Evolutionary conservation across 139 green algal species (phyloP), one percentile per base, ranked within the genome.

Genomic region (Chlamydomonas eustigma): DNA sequence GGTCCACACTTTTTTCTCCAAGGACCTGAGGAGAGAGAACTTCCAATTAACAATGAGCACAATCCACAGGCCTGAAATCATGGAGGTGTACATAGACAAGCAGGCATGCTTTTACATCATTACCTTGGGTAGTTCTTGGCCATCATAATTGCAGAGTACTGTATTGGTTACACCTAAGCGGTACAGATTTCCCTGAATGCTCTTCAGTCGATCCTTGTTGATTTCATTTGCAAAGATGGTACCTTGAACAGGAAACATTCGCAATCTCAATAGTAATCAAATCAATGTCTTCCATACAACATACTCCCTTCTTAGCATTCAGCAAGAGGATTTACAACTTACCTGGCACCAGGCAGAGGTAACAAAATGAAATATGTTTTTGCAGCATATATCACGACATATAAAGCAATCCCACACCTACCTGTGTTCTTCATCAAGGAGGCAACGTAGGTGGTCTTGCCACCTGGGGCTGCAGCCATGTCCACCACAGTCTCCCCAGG

Each of bases 161-260:
- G 90, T 79, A 78, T 98, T 98, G 69, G 90, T 98, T n/a, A 96
- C 92, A 18, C 95, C 95, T 91, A 98, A 90, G 77, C 95, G 91
- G 38, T 97, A 91, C 37, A 99, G 82, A 87, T 99, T 99, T 75
- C 88, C 95, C 18, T 69, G 71, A n/a, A 68, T 76, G 39, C 88
- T 94, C 64, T 92, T 93, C n/a, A 98, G 87, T n/a, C 96, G 91
- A 58, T 92, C 83, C 79, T 89, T 84, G 82, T 96, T 97, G 64
- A 97, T 87, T 84, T 99, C 96, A 76, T 99, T 99, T 36, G 96
- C 96, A 78, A 97, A 97, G 33, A 99, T 79, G 51, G 87, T 90
- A 75, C 94, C 88, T 81, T 33, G 2, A 37, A 22, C 50, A 4
- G 8, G 5, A 68, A 58, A 30, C 35, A 75, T 33, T n/a, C n/a